These are phyloP conservation scores for Fonsecaea multimorphosa DNA, from an alignment of 2,329 filamentous ascomycete genomes.

Conservation along the genomic window DNA sequence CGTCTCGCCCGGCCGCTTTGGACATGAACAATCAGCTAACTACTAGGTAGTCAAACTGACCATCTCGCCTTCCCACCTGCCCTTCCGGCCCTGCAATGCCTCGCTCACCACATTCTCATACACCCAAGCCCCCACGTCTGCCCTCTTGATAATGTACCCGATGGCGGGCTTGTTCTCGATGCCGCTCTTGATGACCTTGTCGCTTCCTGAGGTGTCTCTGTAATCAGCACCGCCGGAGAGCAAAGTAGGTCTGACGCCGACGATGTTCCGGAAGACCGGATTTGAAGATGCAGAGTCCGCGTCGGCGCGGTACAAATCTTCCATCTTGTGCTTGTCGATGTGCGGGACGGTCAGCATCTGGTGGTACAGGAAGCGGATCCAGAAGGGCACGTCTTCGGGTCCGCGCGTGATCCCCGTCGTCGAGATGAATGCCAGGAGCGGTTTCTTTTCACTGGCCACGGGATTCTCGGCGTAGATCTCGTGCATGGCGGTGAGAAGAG, in stretches of 20 bases:
- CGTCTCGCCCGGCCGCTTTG: no score
- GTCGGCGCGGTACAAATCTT: constrained; percentile 43
- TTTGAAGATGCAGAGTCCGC: constrained; percentile 45
- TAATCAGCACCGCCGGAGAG: constrained; percentile 39
- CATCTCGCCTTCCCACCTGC: constrained; percentile 37
- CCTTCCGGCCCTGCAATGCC: constrained; percentile 25
- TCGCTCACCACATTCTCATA: constrained; percentile 41
- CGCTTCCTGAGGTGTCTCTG: constrained; percentile 38
- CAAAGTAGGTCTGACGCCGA: constrained; percentile 46
- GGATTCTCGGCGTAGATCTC: constrained; percentile 37
- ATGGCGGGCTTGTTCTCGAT: constrained; percentile 41
- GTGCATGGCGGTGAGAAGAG: constrained; percentile 40
- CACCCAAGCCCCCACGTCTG: constrained; percentile 47
- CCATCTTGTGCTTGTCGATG: constrained; percentile 48
- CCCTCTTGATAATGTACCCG: constrained; percentile 46
- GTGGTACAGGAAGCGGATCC: constrained; percentile 45
- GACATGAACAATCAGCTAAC: no score
- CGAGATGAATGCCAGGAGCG: constrained; percentile 44
- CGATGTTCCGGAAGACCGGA: constrained; percentile 36
- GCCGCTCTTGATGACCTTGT: constrained; percentile 43
- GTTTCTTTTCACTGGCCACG: constrained; percentile 16
- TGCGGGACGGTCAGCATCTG: constrained; percentile 43
- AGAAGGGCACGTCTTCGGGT: constrained; percentile 41
- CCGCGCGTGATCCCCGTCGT: constrained; percentile 44
- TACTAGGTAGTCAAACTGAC: constrained; percentile 37